A percentile compares a stretch with the other conserved stretches of the same genome.
phyloP scores from a whole-genome alignment of 352 stramenopile species.

The Phytophthora sp. region DNA sequence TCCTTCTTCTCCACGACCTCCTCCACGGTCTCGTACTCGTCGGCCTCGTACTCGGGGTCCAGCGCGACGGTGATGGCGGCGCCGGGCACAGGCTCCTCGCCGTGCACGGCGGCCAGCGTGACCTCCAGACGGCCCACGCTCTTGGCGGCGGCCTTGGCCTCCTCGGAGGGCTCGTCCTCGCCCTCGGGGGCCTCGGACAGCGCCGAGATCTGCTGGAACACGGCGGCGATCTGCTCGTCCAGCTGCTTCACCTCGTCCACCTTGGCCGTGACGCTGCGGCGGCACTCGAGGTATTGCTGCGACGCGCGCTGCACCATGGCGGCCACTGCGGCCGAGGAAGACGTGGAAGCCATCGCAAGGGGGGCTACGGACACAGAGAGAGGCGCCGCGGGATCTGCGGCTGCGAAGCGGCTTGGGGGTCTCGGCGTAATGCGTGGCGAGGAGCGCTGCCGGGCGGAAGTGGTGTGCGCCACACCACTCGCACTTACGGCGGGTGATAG shows the following conservation, averaged over 20 bases:
- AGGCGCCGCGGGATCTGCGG: slow-evolving; percentile 15
- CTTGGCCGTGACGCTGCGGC: slow-evolving; percentile 78
- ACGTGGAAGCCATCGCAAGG: slow-evolving; percentile 50
- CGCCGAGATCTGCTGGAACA: slow-evolving; percentile 74
- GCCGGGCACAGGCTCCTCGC: slow-evolving; percentile 55
- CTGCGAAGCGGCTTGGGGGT: slow-evolving; percentile 11
- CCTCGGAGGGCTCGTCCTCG: slow-evolving; percentile 32
- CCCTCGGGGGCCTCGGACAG: slow-evolving; percentile 47
- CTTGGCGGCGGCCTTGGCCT: slow-evolving; percentile 48
- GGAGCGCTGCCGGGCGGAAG: slow-evolving; percentile 3
- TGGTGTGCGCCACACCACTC: slow-evolving; percentile 8
- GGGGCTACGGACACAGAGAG: slow-evolving; percentile 5
- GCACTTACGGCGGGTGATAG: not conserved
- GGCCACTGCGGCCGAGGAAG: slow-evolving; percentile 56
- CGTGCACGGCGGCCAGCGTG: slow-evolving; percentile 59
- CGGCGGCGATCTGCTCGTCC: slow-evolving; percentile 72
- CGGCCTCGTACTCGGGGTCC: slow-evolving; percentile 79
- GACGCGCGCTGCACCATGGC: slow-evolving; percentile 78
- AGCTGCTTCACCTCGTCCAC: slow-evolving; percentile 79
- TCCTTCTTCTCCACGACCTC: slow-evolving; percentile 65
- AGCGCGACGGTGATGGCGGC: slow-evolving; percentile 70
- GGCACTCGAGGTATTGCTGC: slow-evolving; percentile 84
- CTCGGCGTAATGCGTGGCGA: slow-evolving; percentile 30
- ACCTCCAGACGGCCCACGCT: slow-evolving; percentile 79
- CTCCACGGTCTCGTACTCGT: slow-evolving; percentile 62